Conservation (phyloP, 257 asterid species). For the Ligustrum vulgare region DNA sequence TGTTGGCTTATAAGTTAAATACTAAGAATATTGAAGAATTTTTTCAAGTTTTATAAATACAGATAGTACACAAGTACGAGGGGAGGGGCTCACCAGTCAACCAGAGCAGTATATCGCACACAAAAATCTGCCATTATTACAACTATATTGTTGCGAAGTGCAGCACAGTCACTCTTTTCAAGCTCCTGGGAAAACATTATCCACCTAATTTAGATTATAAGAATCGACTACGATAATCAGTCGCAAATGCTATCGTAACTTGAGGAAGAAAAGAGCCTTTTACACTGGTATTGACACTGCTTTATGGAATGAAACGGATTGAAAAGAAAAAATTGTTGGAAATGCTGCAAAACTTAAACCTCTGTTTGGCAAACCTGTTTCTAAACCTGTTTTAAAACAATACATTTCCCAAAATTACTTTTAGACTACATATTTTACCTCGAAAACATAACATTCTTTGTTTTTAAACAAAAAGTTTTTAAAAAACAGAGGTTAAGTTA, state of each 20-base stretch:
- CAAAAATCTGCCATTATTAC: conserved; percentile 96
- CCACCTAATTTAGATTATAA: conserved; percentile 2
- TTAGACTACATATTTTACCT: too few species aligned
- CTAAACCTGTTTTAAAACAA: too few species aligned
- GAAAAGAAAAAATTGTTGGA: background rate
- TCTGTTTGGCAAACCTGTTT: too few species aligned
- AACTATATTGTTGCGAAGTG: conserved; percentile 82
- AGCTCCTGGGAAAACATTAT: conserved; percentile 64
- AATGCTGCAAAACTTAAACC: background rate
- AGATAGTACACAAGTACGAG: conserved; percentile 8
- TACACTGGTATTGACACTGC: background rate
- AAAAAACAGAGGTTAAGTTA: too few species aligned
- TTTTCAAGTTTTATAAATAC: conserved; percentile 11
- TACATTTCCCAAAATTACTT: too few species aligned
- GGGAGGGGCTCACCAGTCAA: conserved; percentile 69
- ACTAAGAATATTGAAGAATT: conserved; percentile 16
- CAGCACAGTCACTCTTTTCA: conserved; percentile 82
- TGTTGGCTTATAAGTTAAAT: conserved; percentile 27
- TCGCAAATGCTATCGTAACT: background rate
- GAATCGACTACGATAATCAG: background rate
- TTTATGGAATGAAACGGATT: too few species aligned
- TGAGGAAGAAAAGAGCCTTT: background rate
- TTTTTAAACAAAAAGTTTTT: too few species aligned
- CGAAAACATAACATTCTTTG: too few species aligned
- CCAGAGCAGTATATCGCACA: conserved; percentile 90